Conservation (phyloP, 2,329 filamentous ascomycete genomes). For the Chaetomium strumarium region DNA sequence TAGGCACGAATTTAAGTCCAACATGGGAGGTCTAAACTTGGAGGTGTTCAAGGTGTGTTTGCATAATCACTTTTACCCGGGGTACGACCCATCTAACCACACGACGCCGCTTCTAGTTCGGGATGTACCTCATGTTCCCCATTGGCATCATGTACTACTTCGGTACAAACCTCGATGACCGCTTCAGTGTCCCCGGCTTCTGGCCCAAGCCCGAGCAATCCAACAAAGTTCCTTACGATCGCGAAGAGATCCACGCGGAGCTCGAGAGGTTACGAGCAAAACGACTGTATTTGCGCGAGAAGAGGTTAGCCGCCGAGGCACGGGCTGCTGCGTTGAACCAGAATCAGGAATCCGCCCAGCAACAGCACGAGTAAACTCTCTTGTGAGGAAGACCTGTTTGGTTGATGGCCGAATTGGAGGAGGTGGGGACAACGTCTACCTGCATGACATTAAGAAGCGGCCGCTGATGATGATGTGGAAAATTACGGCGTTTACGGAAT, state of each 20-base stretch:
- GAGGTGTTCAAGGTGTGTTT: slow-evolving; percentile 82
- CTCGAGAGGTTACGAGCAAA: slow-evolving; percentile 62
- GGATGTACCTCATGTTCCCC: slow-evolving; percentile 97
- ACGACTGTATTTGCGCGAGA: slow-evolving; percentile 73
- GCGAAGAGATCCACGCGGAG: slow-evolving; percentile 78
- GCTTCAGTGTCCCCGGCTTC: slow-evolving; percentile 84
- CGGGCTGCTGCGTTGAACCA: slow-evolving; percentile 22
- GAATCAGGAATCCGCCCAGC: slow-evolving; percentile 25
- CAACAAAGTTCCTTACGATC: slow-evolving; percentile 69
- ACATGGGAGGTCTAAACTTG: slow-evolving; percentile 78
- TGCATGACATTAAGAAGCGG: background rate
- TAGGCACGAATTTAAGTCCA: slow-evolving; percentile 9
- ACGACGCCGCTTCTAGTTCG: slow-evolving; percentile 60
- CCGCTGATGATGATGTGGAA: background rate
- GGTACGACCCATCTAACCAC: background rate
- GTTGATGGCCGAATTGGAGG: background rate
- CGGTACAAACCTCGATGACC: slow-evolving; percentile 91
- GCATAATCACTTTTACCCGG: background rate
- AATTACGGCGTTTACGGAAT: slow-evolving; percentile 13
- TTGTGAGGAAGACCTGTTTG: background rate
- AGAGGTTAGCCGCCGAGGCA: slow-evolving; percentile 38
- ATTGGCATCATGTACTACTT: slow-evolving; percentile 99
- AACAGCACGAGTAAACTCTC: background rate
- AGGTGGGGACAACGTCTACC: background rate
- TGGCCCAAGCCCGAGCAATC: slow-evolving; percentile 81